Evolutionary conservation across 257 asterid species (phyloP).

Genomic region (Voacanga thouarsii): DNA sequence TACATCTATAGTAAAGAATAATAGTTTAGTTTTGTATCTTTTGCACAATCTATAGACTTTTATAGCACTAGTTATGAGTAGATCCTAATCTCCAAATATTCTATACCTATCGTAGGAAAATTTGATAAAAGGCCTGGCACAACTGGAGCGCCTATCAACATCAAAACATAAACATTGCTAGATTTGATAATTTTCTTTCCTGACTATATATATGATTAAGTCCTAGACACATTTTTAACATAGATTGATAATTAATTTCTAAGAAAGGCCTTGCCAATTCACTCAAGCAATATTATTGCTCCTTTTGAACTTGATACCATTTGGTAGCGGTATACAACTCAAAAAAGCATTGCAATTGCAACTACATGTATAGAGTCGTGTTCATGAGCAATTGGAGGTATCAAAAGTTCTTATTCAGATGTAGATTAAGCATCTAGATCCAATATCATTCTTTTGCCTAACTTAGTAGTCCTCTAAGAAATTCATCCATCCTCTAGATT

Average conservation of each 20-base stretch:
- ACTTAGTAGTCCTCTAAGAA: too few relatives aligned
- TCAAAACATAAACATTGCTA: conserved; percentile 36
- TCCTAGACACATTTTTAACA: too few relatives aligned
- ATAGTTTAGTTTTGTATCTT: too few relatives aligned
- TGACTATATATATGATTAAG: too few relatives aligned
- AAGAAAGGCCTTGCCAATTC: not conserved
- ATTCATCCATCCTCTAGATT: too few relatives aligned
- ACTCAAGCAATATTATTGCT: not conserved
- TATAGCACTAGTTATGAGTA: not conserved
- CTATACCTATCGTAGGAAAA: conserved; percentile 38
- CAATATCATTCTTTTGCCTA: too few relatives aligned
- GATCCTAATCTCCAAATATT: conserved; percentile 6
- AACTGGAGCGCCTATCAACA: conserved; percentile 36
- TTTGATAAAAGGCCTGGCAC: conserved; percentile 41
- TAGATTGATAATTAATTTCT: too few relatives aligned
- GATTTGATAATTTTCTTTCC: conserved; percentile 1
- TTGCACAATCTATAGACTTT: not conserved
- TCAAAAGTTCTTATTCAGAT: not conserved
- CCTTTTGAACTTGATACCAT: not conserved
- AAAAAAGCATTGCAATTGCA: conserved; percentile 73
- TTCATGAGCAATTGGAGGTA: conserved; percentile 93
- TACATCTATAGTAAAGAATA: not conserved
- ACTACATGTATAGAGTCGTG: conserved; percentile 70
- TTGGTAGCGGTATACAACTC: conserved; percentile 61
- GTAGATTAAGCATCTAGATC: too few relatives aligned